Evolutionary conservation across 441 rosid genomes (phyloP), one percentile per base, ranked within the genome.

Genomic region (Cnidoscolus chayamansa): DNA sequence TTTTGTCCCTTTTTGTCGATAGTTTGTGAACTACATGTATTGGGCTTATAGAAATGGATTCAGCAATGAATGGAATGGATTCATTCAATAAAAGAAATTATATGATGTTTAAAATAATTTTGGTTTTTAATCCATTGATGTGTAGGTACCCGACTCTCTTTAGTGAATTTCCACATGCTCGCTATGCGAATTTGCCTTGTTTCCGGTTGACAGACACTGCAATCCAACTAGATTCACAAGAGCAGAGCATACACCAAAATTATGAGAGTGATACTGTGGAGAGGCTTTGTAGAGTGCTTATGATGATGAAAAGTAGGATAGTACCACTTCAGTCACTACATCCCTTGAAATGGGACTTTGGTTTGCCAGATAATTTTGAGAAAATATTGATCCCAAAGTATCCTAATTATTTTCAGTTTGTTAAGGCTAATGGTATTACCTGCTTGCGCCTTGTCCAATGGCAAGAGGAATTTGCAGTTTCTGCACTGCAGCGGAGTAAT

Each of bases 121-220:
- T 59, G 5, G 45, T 67, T 65, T 57, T 7, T 25, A 8, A 58
- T 54, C 60, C 64, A 53, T 25, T 32, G 58, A 53, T 73, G 51
- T 81, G 63, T 55, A 94, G 98, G 91, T 92, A 92, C 74, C 97
- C 97, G 12, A 90, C 99, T 62, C 92, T 90, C 66, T 94, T 92
- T 77, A 84, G 84, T n/a, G 98, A 94, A 68, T 94, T 92, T 64
- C 97, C 98, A 0, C 99, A 92, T 61, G 78, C 86, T 53, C 93
- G 89, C 6, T 94, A 89, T 68, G 85, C 86, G 3, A 89, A 85
- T 84, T 83, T 95, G 69, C 98, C 98, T 31, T 94, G 99, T 82
- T 92, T 94, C 66, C 85, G 83, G 59, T 84, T 91, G 74, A 92
- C 98, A 10, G 97, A 91, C 43, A 88, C 97, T 47, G 96, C 98